These are phyloP conservation scores for Miscanthus sacchariflorus DNA, from an alignment of 202 grass and related monocot genomes.

Conservation along the genomic window DNA sequence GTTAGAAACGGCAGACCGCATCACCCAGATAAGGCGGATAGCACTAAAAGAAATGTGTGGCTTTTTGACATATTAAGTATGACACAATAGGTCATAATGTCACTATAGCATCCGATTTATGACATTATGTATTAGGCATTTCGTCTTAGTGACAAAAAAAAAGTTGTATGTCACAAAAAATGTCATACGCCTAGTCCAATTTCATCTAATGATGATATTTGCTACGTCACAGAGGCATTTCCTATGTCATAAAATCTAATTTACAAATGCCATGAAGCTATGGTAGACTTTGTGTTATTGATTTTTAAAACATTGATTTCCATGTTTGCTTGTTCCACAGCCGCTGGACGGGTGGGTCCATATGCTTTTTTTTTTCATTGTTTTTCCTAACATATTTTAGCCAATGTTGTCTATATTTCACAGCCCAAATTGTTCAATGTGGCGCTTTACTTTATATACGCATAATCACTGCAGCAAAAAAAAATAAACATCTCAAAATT, in stretches of 20 bases:
- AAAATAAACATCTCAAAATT: too few species aligned
- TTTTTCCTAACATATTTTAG: too few species aligned
- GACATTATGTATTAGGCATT: neutral
- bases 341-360: too few species aligned
- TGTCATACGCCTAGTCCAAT: neutral
- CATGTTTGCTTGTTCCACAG: too few species aligned
- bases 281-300: neutral
- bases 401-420: too few species aligned
- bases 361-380: too few species aligned
- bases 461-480: too few species aligned
- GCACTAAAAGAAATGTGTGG: neutral
- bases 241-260: neutral
- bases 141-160: neutral
- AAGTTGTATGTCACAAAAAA: neutral
- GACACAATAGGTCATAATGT: neutral
- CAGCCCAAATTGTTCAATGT: too few species aligned
- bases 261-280: neutral
- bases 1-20: too few species aligned
- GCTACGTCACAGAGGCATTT: neutral
- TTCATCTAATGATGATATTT: neutral
- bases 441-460: too few species aligned
- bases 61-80: neutral
- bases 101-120: neutral
- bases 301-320: too few species aligned
- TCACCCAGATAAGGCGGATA: too few species aligned